Base-by-base conservation (phyloP, 805 yeast species). In the Lachancea cidri region DNA sequence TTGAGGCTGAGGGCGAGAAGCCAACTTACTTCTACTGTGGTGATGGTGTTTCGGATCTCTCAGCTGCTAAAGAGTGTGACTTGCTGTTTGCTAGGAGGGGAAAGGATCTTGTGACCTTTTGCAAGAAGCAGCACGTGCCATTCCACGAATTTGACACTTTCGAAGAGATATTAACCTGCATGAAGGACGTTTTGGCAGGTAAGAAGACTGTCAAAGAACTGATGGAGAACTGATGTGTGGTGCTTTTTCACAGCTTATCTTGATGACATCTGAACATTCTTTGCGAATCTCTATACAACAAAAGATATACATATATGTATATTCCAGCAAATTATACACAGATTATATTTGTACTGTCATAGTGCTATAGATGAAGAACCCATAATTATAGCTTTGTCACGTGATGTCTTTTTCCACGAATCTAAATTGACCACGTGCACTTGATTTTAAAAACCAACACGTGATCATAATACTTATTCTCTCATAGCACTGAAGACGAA, bases 61-160 rank as follows among this genome's bases (percentile, higher is more conserved):
- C 87, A 43, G 98, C 98, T 17, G 97, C 98, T 17, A 82, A 84
- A 58, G 96, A 93, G 64, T 88, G 98, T 31, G 91, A 93, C 63
- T 71, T 91, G 52, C 68, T 93, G 50, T 93, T 91, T 65, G 98
- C 98, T 35, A 91, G 88, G 68, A 78, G 79, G 49, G 98, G 97
- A 37, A 79, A 83, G 55, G 98, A 93, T 60, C 74, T 93, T 53
- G 83, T 91, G 52, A 81, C 80, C 30, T 91, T 79, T 68, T 93
- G 98, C 67, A 74, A 73, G 51, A 70, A 81, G 35, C 91, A 88
- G 60, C 70, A 75, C 27, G 84, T 93, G 49, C 94, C 96, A 15
- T 47, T 44, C 45, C 77, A 81, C 36, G 94, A 83, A 57, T 93
- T 93, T 65, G 78, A 77, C 49, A 68, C 81, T 33, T 93, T 86